phyloP scores from a whole-genome alignment of 768 basidiomycete genomes.

The Boletellus emodensis region DNA sequence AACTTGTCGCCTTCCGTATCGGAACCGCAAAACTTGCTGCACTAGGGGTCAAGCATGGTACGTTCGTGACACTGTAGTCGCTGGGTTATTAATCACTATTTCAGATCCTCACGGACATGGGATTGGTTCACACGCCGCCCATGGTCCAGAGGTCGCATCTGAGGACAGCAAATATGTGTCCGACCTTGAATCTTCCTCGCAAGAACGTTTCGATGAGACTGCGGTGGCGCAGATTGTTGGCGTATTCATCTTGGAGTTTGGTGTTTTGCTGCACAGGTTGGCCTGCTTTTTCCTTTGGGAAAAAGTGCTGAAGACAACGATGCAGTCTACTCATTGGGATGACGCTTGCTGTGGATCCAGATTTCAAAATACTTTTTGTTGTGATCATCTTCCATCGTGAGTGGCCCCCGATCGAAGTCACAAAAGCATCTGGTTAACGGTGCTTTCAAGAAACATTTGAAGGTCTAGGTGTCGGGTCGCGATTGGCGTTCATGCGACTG shows the following conservation, averaged over 20 bases:
- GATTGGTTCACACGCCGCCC: conserved; percentile 56
- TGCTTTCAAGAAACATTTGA: conserved; percentile 76
- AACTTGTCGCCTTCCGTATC: conserved; percentile 84
- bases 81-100: not conserved
- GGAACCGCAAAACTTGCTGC: conserved; percentile 68
- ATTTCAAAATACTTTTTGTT: conserved; percentile 83
- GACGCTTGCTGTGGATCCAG: conserved; percentile 82
- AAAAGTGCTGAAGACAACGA: not conserved
- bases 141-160: conserved; percentile 55
- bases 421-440: not conserved
- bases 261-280: conserved; percentile 81
- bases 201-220: conserved; percentile 34
- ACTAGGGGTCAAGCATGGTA: conserved; percentile 63
- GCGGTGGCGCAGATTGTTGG: conserved; percentile 74
- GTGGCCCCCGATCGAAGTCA: conserved; percentile 27
- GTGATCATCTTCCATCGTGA: conserved; percentile 90
- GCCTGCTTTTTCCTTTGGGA: not conserved
- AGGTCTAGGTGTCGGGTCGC: conserved; percentile 88
- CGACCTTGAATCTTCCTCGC: conserved; percentile 28
- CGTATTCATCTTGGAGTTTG: conserved; percentile 90
- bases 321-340: conserved; percentile 78
- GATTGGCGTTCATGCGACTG: conserved; percentile 73
- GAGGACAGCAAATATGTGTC: conserved; percentile 10
- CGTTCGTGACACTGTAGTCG: conserved; percentile 7
- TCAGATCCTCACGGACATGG: conserved; percentile 68